Percentiles rank a stretch among this genome's conserved stretches.
These are phyloP conservation scores for Fusarium scirpi DNA, from an alignment of 2,329 filamentous ascomycete genomes.

Conservation along the genomic window DNA sequence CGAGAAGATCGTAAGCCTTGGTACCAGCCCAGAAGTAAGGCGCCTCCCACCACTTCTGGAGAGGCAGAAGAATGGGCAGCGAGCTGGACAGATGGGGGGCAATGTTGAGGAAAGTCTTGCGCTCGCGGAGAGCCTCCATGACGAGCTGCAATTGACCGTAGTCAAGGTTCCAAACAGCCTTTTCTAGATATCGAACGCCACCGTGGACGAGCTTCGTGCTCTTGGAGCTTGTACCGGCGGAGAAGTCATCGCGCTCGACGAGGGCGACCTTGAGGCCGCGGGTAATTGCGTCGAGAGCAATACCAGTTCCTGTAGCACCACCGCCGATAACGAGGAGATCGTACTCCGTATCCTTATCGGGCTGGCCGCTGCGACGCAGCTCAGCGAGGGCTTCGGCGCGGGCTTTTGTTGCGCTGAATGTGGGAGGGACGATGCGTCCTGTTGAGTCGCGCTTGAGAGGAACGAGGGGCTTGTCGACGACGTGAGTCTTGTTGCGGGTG, in stretches of 20 bases:
- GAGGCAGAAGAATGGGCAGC: conserved; percentile 85
- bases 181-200: conserved; percentile 86
- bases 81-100: conserved; percentile 84
- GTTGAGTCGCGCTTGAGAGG: conserved; percentile 52
- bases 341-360: conserved; percentile 68
- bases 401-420: conserved; percentile 52
- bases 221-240: conserved; percentile 84
- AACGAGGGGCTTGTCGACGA: conserved; percentile 51
- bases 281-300: conserved; percentile 84
- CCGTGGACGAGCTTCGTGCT: conserved; percentile 90
- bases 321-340: conserved; percentile 84
- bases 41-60: conserved; percentile 86
- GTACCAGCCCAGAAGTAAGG: conserved; percentile 78
- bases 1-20: conserved; percentile 85
- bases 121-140: conserved; percentile 83
- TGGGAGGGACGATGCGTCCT: conserved; percentile 55
- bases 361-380: conserved; percentile 50
- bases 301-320: conserved; percentile 82
- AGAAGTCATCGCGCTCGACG: conserved; percentile 87
- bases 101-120: conserved; percentile 85
- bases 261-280: conserved; percentile 83
- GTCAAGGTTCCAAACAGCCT: conserved; percentile 87
- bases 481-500: conserved; percentile 47
- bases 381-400: conserved; percentile 57
- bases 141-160: conserved; percentile 86